Evolutionary conservation across 2,329 filamentous ascomycete species (phyloP).

Genomic region (Epichloe uncinata): DNA sequence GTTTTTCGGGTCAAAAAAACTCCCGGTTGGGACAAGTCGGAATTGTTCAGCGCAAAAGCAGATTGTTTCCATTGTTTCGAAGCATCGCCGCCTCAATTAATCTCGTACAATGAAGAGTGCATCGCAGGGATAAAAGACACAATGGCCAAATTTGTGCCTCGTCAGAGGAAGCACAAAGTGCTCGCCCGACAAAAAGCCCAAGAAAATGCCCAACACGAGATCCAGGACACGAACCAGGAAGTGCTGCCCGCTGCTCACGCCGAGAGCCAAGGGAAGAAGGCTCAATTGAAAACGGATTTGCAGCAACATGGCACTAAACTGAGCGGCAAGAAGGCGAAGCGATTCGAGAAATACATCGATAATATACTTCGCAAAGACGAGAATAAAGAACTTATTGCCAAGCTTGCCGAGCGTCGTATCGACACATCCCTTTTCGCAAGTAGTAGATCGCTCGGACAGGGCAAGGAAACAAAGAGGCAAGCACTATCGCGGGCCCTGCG

Average conservation of each 20-base stretch:
- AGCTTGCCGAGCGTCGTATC: slow-evolving; percentile 64
- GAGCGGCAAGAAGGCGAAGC: slow-evolving; percentile 52
- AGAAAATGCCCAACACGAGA: slow-evolving; percentile 28
- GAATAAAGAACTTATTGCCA: slow-evolving; percentile 69
- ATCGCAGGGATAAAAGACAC: background rate
- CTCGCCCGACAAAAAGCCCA: slow-evolving; percentile 47
- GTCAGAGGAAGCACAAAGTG: slow-evolving; percentile 55
- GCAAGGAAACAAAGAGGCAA: slow-evolving; percentile 58
- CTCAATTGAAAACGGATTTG: slow-evolving; percentile 39
- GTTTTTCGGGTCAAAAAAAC: slow-evolving; percentile 11
- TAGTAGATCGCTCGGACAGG: slow-evolving; percentile 61
- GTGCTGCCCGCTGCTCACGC: slow-evolving; percentile 29
- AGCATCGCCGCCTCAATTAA: slow-evolving; percentile 2
- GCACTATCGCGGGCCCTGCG: slow-evolving; percentile 48
- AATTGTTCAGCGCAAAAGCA: background rate
- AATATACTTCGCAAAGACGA: slow-evolving; percentile 93
- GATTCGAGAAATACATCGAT: slow-evolving; percentile 60
- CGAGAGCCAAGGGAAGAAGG: slow-evolving; percentile 41
- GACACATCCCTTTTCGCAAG: slow-evolving; percentile 74
- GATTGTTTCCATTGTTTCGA: slow-evolving; percentile 11
- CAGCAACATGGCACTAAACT: slow-evolving; percentile 38
- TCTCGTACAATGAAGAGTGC: background rate
- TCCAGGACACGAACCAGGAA: slow-evolving; percentile 24
- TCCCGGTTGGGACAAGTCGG: background rate
- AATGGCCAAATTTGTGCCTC: slow-evolving; percentile 47